Conservation (phyloP, 2,329 filamentous ascomycete species). For the Colletotrichum coccodes region DNA sequence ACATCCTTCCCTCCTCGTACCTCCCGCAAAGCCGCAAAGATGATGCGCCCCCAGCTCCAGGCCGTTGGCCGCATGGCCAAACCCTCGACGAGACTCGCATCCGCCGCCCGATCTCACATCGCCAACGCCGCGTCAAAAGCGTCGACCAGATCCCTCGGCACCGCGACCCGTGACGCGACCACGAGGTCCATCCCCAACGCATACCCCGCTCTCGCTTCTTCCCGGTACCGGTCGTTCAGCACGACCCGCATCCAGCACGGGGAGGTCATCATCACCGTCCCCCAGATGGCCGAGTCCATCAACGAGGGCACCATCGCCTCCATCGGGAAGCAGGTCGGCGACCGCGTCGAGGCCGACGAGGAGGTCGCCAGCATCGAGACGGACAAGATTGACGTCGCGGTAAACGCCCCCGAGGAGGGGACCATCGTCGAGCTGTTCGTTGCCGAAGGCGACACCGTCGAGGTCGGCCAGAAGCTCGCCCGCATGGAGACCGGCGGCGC, state of each 20-base stretch:
- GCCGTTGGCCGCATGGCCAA: conserved; percentile 26
- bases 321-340: conserved; percentile 42
- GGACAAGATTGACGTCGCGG: conserved; percentile 45
- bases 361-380: conserved; percentile 46
- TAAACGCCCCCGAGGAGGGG: conserved; percentile 40
- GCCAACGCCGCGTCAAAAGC: conserved; percentile 22
- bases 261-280: conserved; percentile 38
- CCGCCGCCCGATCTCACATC: conserved; percentile 11
- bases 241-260: conserved; percentile 30
- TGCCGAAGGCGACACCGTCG: conserved; percentile 44
- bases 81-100: conserved; percentile 20
- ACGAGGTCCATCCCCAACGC: conserved; percentile 10
- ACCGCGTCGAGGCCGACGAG: conserved; percentile 42
- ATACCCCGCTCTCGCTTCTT: conserved; percentile 16
- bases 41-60: conserved; percentile 31
- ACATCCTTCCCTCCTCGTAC: background rate
- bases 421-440: conserved; percentile 42
- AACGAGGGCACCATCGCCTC: conserved; percentile 42
- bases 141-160: conserved; percentile 1
- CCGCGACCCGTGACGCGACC: background rate
- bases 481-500: conserved; percentile 40
- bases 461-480: conserved; percentile 43
- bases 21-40: background rate
- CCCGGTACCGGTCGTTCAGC: conserved; percentile 29
- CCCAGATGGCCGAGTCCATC: conserved; percentile 46